These are phyloP conservation scores for Larix sibirica DNA, from an alignment of 83 land plant species.

Conservation along the genomic window DNA sequence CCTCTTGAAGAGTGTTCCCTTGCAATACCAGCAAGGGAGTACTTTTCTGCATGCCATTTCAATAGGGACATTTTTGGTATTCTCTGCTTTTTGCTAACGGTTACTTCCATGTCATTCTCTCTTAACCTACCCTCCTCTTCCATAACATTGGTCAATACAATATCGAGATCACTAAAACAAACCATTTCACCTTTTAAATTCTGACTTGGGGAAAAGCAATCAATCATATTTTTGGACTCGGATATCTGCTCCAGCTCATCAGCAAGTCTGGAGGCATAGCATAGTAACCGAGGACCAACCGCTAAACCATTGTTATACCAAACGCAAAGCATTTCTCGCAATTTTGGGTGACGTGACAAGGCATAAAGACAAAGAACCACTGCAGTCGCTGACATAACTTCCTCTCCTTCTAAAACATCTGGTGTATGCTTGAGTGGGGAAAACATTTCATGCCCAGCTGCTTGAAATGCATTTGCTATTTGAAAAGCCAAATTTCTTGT, in stretches of 20 bases:
- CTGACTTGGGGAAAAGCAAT: too few species aligned
- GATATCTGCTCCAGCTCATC: conserved; percentile 29
- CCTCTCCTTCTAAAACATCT: conserved; percentile 35
- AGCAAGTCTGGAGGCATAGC: conserved; percentile 62
- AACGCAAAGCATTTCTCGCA: conserved; percentile 47
- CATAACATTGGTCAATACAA: background rate
- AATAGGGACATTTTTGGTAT: background rate
- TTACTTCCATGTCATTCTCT: background rate
- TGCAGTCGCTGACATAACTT: conserved; percentile 55
- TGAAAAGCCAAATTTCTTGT: conserved; percentile 30
- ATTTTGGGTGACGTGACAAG: conserved; percentile 29
- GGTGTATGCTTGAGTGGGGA: conserved; percentile 20
- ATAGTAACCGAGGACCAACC: conserved; percentile 57
- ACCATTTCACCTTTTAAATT: too few species aligned
- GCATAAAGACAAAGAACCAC: conserved; percentile 45
- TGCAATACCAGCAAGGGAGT: background rate
- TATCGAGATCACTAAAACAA: background rate
- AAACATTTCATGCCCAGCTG: conserved; percentile 46
- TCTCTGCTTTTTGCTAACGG: background rate
- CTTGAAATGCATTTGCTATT: conserved; percentile 33
- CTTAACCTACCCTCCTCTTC: background rate
- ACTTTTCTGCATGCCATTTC: conserved; percentile 11
- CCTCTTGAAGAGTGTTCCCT: background rate
- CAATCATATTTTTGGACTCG: background rate
- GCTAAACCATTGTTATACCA: conserved; percentile 53